Evolutionary conservation across 208 protist species (phyloP), one percentile per base, ranked within the genome.

Genomic region (Crithidia fasciculata): DNA sequence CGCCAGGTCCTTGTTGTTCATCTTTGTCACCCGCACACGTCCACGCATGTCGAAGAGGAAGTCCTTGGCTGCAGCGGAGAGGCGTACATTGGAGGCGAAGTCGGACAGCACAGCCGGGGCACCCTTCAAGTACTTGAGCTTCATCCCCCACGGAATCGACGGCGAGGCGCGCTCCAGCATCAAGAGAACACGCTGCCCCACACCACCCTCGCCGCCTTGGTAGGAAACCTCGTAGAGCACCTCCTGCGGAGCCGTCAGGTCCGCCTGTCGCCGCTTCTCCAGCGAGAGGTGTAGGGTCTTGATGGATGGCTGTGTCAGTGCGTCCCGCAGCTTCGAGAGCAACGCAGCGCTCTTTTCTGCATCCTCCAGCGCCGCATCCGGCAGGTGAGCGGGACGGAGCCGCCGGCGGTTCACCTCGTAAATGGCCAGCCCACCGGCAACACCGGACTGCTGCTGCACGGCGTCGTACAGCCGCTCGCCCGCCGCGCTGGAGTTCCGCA

Each of bases 101-200:
- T 81, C 74, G 15, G 82, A 65, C 18, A 89, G 43, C 9, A 80
- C 63, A 10, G 78, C 50, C 10, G 41, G 13, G 4, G 52, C 0
- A 7, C 41, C 50, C 39, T 58, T 37, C 28, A 53, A 15, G 44
- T 56, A 61, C 68, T 70, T 65, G 47, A 93, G n/a, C 52, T 76
- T 74, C 15, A 93, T 44, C 16, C 84, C 78, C 88, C 88, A 93
- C 52, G 76, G 72, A 5, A 90, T 81, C 12, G 64, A 63, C 13
- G 72, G 72, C 19, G 77, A 86, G 12, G 81, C 52, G 18, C 88
- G 80, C 43, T 77, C 74, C n/a, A 93, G 65, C 57, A 90, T 84
- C 53, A 93, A 75, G 44, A 74, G 58, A n/a, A 78, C 79, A 45
- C 84, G 75, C 74, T 90, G 88, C 7, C 88, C 88, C 19, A 78